Percentiles rank a stretch among this genome's conserved stretches.
These are phyloP conservation scores for Kwoniella europaea DNA, from an alignment of 768 basidiomycete species.

Conservation along the genomic window DNA sequence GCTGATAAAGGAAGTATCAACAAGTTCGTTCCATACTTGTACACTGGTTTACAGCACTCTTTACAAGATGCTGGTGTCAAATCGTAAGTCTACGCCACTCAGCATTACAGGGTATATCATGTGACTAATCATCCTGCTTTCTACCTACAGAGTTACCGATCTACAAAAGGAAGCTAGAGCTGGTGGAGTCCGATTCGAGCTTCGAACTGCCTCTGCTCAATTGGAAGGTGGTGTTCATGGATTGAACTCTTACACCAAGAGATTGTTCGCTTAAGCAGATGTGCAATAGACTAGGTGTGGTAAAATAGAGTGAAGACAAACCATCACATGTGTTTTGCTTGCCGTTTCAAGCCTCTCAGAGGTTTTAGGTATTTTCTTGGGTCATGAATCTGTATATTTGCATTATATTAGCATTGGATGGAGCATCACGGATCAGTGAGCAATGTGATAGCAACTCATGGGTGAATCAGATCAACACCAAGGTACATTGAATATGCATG, in stretches of 20 bases:
- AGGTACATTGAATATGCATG: too few species aligned
- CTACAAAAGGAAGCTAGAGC: slow-evolving; percentile 70
- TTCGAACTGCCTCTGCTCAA: slow-evolving; percentile 93
- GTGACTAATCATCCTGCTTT: slow-evolving; percentile 4
- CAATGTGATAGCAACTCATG: neutral
- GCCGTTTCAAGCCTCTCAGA: neutral
- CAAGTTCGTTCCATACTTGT: slow-evolving; percentile 76
- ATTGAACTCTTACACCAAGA: slow-evolving; percentile 79
- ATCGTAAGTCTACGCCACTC: slow-evolving; percentile 52
- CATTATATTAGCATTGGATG: neutral
- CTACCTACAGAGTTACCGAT: slow-evolving; percentile 61
- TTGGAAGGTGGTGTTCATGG: slow-evolving; percentile 96
- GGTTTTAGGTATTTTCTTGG: slow-evolving; percentile 1
- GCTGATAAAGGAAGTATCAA: slow-evolving; percentile 95
- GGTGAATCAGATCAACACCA: too few species aligned
- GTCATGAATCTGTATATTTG: slow-evolving; percentile 16
- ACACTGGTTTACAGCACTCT: slow-evolving; percentile 74
- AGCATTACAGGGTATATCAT: neutral
- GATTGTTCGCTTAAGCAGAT: slow-evolving; percentile 51
- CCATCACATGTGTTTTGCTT: neutral
- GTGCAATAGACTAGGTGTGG: neutral
- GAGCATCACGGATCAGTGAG: neutral
- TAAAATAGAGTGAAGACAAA: neutral
- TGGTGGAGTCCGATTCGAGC: slow-evolving; percentile 82
- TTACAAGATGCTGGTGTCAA: slow-evolving; percentile 88